phyloP scores from a whole-genome alignment of 352 stramenopile genomes.

The Globisporangium abappressorium region DNA sequence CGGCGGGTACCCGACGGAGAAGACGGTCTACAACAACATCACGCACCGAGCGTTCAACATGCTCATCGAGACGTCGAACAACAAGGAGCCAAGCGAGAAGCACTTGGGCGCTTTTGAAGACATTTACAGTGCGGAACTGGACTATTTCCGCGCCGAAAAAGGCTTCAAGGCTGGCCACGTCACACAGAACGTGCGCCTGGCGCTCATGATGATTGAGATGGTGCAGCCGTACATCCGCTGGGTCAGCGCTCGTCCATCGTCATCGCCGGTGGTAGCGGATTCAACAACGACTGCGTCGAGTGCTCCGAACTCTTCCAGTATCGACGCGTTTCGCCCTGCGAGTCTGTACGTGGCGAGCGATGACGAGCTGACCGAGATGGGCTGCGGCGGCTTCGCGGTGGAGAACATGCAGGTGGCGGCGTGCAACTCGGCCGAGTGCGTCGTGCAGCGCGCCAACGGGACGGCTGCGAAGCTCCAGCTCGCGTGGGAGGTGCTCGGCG shows the following conservation, averaged over 20 bases:
- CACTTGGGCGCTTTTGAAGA: slow-evolving; percentile 74
- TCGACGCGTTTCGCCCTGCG: slow-evolving; percentile 39
- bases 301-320: background rate
- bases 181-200: slow-evolving; percentile 93
- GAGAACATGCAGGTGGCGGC: slow-evolving; percentile 40
- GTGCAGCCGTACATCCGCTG: slow-evolving; percentile 92
- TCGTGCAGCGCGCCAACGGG: slow-evolving; percentile 18
- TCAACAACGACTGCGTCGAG: slow-evolving; percentile 1
- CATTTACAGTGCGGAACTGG: slow-evolving; percentile 62
- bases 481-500: slow-evolving; percentile 76
- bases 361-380: slow-evolving; percentile 47
- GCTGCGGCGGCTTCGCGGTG: slow-evolving; percentile 40
- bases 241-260: slow-evolving; percentile 34
- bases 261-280: background rate
- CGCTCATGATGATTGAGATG: slow-evolving; percentile 93
- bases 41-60: slow-evolving; percentile 95
- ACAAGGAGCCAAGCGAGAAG: slow-evolving; percentile 77
- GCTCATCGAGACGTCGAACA: slow-evolving; percentile 94
- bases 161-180: slow-evolving; percentile 87
- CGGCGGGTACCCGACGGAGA: slow-evolving; percentile 86
- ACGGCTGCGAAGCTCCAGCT: slow-evolving; percentile 58
- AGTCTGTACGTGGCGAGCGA: slow-evolving; percentile 37
- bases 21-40: slow-evolving; percentile 92
- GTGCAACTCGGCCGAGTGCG: slow-evolving; percentile 45
- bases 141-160: slow-evolving; percentile 46